Base-by-base conservation (phyloP, 192 early-diverging fungal genomes). In the Polychytrium aggregatum region DNA sequence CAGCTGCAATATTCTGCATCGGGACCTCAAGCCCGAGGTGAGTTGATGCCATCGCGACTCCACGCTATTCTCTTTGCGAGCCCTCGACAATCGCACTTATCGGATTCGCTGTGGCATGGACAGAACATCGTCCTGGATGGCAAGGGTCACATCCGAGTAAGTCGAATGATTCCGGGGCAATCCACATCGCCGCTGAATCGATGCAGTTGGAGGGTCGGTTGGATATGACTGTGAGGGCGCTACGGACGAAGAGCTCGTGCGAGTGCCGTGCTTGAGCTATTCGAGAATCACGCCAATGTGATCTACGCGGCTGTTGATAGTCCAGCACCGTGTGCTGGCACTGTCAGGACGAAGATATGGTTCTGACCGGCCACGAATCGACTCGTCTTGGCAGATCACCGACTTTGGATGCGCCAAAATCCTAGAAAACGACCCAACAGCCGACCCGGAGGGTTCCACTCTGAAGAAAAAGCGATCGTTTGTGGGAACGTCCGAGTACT, bases 401-500 rank as follows among this genome's bases (percentile, higher is more conserved):
- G 95, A 98, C 62, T 98, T 98, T 76, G 95, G 95, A 36, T 86
- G 88, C 1, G 95, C 92, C 26, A 90, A 90, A 62, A 71, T 88
- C 17, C 52, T 82, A 13, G 57, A 40, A 1, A 33, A 36, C 4
- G 2, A 18, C 10, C n/a, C 50, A 2, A 33, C 30, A 22, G n/a
- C 48, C 0, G 22, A 36, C 5, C 6, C 44, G 5, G 41, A 18
- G 18, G 22, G 39, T n/a, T 4, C 52, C 18, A n/a, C 57, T 3
- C 53, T 13, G 0, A 5, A 18, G 4, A n/a, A 11, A 16, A 34
- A 14, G 51, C 8, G n/a, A 51, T 97, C 92, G 0, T 97, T 97
- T 72, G 96, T 98, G 1, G 96, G 96, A 27, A 98, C 96, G 3
- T 93, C 96, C 13, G 96, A 98, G 74, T 98, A 98, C 65, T 92